A percentile compares a stretch with the other conserved stretches of the same genome.
phyloP scores from a whole-genome alignment of 2,329 filamentous ascomycete species.

The Epichloe coenophiala region DNA sequence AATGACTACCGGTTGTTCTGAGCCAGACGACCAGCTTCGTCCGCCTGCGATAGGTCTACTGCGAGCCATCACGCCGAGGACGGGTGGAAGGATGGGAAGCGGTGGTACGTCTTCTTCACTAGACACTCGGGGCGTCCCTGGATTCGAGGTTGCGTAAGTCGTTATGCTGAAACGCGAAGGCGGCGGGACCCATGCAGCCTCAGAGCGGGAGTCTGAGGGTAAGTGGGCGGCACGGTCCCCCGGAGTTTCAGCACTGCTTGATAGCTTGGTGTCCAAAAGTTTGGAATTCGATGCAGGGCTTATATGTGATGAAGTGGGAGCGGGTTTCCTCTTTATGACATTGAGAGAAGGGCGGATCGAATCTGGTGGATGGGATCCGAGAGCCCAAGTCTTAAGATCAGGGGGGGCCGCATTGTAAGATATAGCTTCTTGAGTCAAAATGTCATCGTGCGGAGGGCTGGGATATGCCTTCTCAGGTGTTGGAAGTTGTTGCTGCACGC shows the following conservation, averaged over 20 bases:
- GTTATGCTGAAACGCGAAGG: conserved; percentile 51
- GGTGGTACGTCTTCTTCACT: conserved; percentile 13
- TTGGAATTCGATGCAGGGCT: conserved; percentile 2
- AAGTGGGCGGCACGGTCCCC: conserved; percentile 2
- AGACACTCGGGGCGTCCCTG: conserved; percentile 15
- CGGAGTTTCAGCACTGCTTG: conserved; percentile 13
- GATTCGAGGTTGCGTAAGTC: conserved; percentile 40
- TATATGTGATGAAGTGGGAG: conserved; percentile 14
- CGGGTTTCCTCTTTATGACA: conserved; percentile 33
- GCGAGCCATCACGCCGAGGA: conserved; percentile 18
- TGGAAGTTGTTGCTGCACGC: not conserved
- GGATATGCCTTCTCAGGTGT: conserved; percentile 16
- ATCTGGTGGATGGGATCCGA: conserved; percentile 11
- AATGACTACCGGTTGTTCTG: conserved; percentile 16
- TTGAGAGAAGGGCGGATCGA: conserved; percentile 17
- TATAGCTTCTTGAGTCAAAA: conserved; percentile 11
- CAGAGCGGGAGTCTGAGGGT: conserved; percentile 8
- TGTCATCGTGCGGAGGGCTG: conserved; percentile 20
- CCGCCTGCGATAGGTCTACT: conserved; percentile 17
- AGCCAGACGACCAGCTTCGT: conserved; percentile 9
- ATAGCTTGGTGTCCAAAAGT: not conserved
- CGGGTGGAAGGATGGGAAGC: conserved; percentile 12
- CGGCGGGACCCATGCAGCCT: conserved; percentile 34
- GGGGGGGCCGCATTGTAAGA: conserved; percentile 3
- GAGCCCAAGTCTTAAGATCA: conserved; percentile 5